Evolutionary conservation across 1,284 basidiomycete species (phyloP).

Genomic region (Pseudozyma sp.): DNA sequence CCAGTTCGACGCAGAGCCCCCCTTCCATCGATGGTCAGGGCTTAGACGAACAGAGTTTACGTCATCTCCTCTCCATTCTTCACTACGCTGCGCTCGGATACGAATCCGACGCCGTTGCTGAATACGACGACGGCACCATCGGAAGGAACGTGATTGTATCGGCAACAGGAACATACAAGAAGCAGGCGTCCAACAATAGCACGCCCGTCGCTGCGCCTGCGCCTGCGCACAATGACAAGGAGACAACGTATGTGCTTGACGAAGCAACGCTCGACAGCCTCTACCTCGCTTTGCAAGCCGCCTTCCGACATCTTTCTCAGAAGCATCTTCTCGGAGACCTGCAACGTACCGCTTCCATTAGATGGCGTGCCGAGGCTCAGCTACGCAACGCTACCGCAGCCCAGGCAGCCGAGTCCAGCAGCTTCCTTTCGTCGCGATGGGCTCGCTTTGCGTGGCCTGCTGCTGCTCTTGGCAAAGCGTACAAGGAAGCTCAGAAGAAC

Average conservation of each 20-base stretch:
- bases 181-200: constrained; percentile 5
- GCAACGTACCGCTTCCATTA: constrained; percentile 58
- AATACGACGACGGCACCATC: constrained; percentile 19
- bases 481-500: constrained; percentile 45
- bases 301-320: constrained; percentile 46
- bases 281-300: constrained; percentile 28
- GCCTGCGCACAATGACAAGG: neutral
- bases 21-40: constrained; percentile 19
- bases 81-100: constrained; percentile 41
- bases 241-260: constrained; percentile 25
- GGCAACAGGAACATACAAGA: constrained; percentile 41
- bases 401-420: constrained; percentile 31
- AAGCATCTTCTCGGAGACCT: constrained; percentile 46
- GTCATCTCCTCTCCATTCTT: constrained; percentile 43
- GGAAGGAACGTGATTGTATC: constrained; percentile 26
- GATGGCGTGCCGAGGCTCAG: constrained; percentile 59
- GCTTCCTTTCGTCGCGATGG: constrained; percentile 34
- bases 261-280: constrained; percentile 42
- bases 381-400: constrained; percentile 44
- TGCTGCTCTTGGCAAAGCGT: constrained; percentile 46
- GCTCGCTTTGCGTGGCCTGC: constrained; percentile 52
- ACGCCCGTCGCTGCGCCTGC: neutral
- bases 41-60: constrained; percentile 44
- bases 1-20: neutral
- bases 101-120: neutral